Percentiles rank a stretch among this genome's conserved stretches.
These are phyloP conservation scores for Pyrus hybrid DNA, from an alignment of 331 rosid genomes.

Conservation along the genomic window DNA sequence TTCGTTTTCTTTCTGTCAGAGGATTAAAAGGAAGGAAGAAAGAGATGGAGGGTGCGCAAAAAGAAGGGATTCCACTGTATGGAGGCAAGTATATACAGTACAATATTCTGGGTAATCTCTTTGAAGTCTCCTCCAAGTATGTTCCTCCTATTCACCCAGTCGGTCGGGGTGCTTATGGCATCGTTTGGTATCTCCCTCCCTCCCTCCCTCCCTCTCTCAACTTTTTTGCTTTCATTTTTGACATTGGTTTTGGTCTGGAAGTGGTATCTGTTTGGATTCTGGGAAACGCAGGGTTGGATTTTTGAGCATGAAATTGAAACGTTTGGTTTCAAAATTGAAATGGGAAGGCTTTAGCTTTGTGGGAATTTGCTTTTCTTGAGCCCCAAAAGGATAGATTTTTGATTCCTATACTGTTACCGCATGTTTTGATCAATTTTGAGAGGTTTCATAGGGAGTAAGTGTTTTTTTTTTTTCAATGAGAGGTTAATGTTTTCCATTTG, in stretches of 20 bases:
- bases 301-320: background rate
- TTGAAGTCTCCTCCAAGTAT: slow-evolving; percentile 65
- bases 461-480: background rate
- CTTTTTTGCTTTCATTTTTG: background rate
- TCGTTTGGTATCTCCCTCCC: slow-evolving; percentile 58
- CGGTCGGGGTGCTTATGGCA: slow-evolving; percentile 94
- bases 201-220: background rate
- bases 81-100: slow-evolving; percentile 56
- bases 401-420: background rate
- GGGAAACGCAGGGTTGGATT: background rate
- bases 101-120: too few species aligned
- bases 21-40: background rate
- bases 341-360: background rate
- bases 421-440: background rate
- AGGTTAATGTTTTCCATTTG: slow-evolving; percentile 4
- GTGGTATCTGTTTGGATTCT: background rate
- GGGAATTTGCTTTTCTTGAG: background rate
- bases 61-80: slow-evolving; percentile 27
- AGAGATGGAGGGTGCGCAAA: slow-evolving; percentile 36
- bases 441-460: background rate
- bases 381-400: background rate
- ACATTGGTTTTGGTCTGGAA: background rate
- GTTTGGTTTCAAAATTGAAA: background rate
- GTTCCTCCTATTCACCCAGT: slow-evolving; percentile 79
- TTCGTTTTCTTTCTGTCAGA: background rate